Conservation (phyloP, 1,284 basidiomycete genomes). For the Lignosus rhinocerotis region DNA sequence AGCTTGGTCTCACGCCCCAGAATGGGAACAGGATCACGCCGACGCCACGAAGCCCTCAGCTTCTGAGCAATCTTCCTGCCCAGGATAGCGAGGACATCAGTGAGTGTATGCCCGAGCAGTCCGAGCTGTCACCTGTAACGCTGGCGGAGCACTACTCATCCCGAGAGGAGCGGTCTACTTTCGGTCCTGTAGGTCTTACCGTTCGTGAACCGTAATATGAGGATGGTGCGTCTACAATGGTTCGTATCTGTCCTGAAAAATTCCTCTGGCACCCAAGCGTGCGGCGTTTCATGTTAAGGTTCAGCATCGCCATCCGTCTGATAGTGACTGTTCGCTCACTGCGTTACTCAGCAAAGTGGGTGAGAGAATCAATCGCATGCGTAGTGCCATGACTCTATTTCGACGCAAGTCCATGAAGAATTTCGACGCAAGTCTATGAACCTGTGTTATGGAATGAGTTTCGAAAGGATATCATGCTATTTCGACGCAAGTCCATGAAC, state of each 20-base stretch:
- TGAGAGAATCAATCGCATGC: too few species aligned
- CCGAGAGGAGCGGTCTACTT: too few species aligned
- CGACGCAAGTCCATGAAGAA: too few species aligned
- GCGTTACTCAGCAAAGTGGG: neutral
- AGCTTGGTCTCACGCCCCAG: conserved; percentile 2
- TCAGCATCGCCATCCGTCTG: neutral
- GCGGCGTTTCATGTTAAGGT: neutral
- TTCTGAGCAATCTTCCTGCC: neutral
- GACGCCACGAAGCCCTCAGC: neutral
- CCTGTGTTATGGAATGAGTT: too few species aligned
- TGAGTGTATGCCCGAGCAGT: neutral
- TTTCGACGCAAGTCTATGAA: too few species aligned
- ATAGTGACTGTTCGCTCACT: neutral
- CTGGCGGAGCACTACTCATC: neutral
- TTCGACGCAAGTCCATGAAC: too few species aligned
- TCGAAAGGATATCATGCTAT: too few species aligned
- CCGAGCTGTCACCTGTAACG: neutral
- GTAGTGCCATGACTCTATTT: too few species aligned
- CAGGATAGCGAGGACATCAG: neutral
- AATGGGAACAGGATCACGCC: conserved; percentile 2
- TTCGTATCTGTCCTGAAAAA: neutral
- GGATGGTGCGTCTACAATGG: neutral
- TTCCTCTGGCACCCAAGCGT: neutral
- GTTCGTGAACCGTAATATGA: neutral
- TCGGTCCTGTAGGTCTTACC: too few species aligned